phyloP scores from a whole-genome alignment of 305 asterid genomes.

The Solanum hybrid region DNA sequence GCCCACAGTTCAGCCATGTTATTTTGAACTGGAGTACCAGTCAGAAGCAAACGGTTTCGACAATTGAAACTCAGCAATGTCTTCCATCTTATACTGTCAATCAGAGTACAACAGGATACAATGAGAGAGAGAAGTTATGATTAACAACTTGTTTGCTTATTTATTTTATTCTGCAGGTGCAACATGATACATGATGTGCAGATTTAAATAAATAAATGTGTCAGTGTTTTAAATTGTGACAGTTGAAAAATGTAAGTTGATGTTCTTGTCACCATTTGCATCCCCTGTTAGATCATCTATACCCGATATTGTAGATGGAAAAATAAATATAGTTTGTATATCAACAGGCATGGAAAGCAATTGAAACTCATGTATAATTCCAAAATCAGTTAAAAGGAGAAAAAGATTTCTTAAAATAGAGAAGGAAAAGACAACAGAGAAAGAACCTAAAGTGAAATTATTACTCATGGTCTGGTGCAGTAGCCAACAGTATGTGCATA shows the following conservation, averaged over 20 bases:
- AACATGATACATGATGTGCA: background rate
- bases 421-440: background rate
- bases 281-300: background rate
- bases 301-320: background rate
- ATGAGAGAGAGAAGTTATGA: constrained; percentile 1
- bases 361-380: background rate
- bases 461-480: background rate
- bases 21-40: constrained; percentile 96
- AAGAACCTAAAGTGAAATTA: background rate
- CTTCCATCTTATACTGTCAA: constrained; percentile 95
- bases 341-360: background rate
- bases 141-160: background rate
- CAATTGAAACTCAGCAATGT: constrained; percentile 95
- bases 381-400: background rate
- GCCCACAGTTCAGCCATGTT: constrained; percentile 99
- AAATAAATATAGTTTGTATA: background rate
- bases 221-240: background rate
- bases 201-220: background rate
- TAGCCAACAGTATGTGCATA: background rate
- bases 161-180: background rate
- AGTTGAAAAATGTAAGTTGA: background rate
- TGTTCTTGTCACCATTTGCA: background rate
- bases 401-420: background rate
- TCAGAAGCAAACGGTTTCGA: constrained; percentile 92
- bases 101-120: constrained; percentile 22